Conservation (phyloP, 768 basidiomycete species). For the Xerocomus potaroensis region DNA sequence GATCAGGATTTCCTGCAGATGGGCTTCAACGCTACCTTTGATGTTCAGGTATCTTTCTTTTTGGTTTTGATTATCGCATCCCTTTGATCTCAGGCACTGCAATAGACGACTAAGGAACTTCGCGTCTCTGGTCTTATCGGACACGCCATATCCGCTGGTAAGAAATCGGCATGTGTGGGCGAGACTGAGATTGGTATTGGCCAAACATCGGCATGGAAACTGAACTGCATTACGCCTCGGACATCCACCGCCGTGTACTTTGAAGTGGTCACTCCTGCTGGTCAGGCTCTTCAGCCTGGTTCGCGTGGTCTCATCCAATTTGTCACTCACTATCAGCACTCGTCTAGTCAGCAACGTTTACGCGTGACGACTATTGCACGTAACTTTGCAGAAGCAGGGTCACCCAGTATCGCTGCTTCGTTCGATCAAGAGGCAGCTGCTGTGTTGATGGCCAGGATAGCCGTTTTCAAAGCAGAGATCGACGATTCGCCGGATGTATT, state of each 20-base stretch:
- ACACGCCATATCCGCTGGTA: constrained; percentile 94
- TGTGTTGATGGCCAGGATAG: constrained; percentile 97
- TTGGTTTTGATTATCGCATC: neutral
- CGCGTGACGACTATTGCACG: constrained; percentile 98
- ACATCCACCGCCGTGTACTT: constrained; percentile 94
- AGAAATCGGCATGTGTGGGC: constrained; percentile 94
- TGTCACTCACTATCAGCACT: constrained; percentile 97
- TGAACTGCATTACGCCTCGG: constrained; percentile 84
- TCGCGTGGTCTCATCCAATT: constrained; percentile 96
- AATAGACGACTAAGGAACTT: constrained; percentile 94
- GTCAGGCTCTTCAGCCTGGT: constrained; percentile 84
- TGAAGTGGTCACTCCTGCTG: constrained; percentile 96
- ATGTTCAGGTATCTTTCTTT: constrained; percentile 70
- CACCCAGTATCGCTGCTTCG: constrained; percentile 84
- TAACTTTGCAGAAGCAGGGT: constrained; percentile 97
- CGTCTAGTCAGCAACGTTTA: constrained; percentile 89
- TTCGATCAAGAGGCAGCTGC: constrained; percentile 99
- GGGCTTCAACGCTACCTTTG: constrained; percentile 99
- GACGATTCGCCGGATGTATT: constrained; percentile 97
- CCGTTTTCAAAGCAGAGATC: constrained; percentile 98
- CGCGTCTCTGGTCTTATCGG: constrained; percentile 98
- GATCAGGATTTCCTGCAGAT: constrained; percentile 88
- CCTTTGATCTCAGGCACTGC: constrained; percentile 2
- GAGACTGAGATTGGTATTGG: constrained; percentile 99
- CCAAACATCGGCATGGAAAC: constrained; percentile 97